Percentiles rank a stretch among this genome's conserved stretches.
These are phyloP conservation scores for Chaetomium sp. DNA, from an alignment of 2,329 filamentous ascomycete genomes.

Conservation along the genomic window DNA sequence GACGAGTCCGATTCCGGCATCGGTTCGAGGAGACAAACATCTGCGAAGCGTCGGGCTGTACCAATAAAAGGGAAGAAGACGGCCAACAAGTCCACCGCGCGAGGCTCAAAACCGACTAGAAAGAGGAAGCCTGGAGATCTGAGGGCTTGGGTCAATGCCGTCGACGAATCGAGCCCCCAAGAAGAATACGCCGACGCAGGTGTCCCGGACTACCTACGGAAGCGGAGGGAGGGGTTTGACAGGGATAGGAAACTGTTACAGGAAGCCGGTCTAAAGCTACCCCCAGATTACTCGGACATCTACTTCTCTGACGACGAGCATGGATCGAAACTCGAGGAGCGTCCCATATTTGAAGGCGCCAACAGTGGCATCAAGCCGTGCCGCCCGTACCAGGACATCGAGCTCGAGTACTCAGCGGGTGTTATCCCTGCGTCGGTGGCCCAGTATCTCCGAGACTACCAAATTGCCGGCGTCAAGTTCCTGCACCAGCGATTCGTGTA, in stretches of 20 bases:
- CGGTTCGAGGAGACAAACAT: constrained; percentile 44
- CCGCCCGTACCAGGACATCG: constrained; percentile 66
- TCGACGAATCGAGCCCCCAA: constrained; percentile 9
- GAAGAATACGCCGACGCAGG: constrained; percentile 33
- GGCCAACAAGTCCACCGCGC: neutral
- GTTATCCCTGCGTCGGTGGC: constrained; percentile 83
- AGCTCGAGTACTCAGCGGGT: constrained; percentile 67
- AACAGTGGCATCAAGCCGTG: constrained; percentile 54
- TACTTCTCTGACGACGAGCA: constrained; percentile 63
- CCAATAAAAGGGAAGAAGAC: constrained; percentile 34
- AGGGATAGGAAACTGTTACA: constrained; percentile 51
- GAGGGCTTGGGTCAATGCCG: constrained; percentile 1
- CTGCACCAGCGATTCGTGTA: constrained; percentile 85
- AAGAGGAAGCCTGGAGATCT: neutral
- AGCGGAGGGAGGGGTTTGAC: constrained; percentile 65
- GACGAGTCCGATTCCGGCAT: constrained; percentile 61
- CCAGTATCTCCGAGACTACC: constrained; percentile 87
- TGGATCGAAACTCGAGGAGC: constrained; percentile 47
- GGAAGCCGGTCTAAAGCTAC: constrained; percentile 64
- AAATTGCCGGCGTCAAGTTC: constrained; percentile 77
- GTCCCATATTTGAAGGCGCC: constrained; percentile 56
- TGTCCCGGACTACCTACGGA: constrained; percentile 66
- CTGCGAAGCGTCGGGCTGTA: constrained; percentile 29
- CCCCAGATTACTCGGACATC: constrained; percentile 70
- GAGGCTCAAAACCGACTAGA: neutral